Conservation (phyloP, 2,329 filamentous ascomycete genomes). For the Ophiosphaerella herpotricha region DNA sequence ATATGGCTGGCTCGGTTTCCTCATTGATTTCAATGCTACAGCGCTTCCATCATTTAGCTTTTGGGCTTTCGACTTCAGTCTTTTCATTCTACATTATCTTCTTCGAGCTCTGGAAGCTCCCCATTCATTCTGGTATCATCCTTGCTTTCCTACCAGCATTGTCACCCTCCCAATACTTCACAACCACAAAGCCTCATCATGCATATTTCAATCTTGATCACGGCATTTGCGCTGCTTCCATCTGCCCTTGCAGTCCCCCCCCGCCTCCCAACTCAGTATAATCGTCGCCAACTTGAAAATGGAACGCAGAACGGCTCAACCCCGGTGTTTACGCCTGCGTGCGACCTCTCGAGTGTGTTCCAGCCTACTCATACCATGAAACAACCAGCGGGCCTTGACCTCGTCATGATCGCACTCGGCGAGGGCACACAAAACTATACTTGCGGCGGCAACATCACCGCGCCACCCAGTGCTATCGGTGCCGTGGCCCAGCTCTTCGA, state of each 20-base stretch:
- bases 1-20: conserved; percentile 1
- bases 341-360: conserved; percentile 26
- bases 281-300: conserved; percentile 6
- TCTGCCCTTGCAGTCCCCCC: conserved; percentile 28
- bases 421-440: conserved; percentile 58
- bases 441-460: conserved; percentile 38
- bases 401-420: conserved; percentile 54
- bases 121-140: conserved; percentile 8
- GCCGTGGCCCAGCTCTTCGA: conserved; percentile 46
- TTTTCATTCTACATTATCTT: conserved; percentile 25
- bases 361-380: conserved; percentile 35
- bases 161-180: background rate
- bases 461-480: conserved; percentile 47
- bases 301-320: conserved; percentile 20
- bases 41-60: background rate
- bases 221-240: conserved; percentile 27
- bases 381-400: conserved; percentile 30
- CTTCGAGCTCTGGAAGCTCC: conserved; percentile 40
- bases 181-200: conserved; percentile 16
- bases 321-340: conserved; percentile 10
- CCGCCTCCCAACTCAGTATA: conserved; percentile 10
- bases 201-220: conserved; percentile 26
- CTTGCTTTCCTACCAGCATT: background rate
- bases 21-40: background rate
- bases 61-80: conserved; percentile 6